Evolutionary conservation across 768 basidiomycete species (phyloP).

Genomic region (Amanita brunnescens): DNA sequence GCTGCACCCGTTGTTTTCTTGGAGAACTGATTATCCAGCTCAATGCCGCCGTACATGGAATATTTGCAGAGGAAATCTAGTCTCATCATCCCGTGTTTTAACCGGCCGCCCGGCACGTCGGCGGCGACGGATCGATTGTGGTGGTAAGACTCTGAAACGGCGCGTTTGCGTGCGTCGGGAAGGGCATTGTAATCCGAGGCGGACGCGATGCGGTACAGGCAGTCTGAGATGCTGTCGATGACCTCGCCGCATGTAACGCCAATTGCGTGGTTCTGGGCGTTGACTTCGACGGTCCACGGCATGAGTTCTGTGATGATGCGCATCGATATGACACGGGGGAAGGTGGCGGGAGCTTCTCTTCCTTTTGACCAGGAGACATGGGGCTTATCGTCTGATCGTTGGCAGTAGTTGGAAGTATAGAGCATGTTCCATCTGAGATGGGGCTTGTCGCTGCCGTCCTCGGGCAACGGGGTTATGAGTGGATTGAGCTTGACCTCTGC

Average conservation of each 20-base stretch:
- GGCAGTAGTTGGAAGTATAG: slow-evolving; percentile 49
- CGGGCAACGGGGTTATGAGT: slow-evolving; percentile 38
- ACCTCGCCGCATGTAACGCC: slow-evolving; percentile 67
- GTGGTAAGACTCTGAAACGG: slow-evolving; percentile 45
- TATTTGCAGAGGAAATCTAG: slow-evolving; percentile 57
- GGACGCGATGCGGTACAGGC: slow-evolving; percentile 41
- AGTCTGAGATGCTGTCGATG: slow-evolving; percentile 42
- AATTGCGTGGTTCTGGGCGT: slow-evolving; percentile 31
- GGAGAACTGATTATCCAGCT: slow-evolving; percentile 33
- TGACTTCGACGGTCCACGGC: slow-evolving; percentile 47
- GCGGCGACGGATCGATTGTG: slow-evolving; percentile 56
- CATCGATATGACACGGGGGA: slow-evolving; percentile 47
- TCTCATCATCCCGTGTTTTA: slow-evolving; percentile 54
- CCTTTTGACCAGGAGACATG: slow-evolving; percentile 61
- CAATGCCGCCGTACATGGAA: slow-evolving; percentile 59
- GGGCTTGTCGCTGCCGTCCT: slow-evolving; percentile 31
- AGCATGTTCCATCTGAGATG: slow-evolving; percentile 73
- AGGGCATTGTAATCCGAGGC: slow-evolving; percentile 45
- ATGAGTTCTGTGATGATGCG: slow-evolving; percentile 43
- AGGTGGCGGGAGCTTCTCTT: slow-evolving; percentile 55
- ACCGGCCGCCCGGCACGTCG: slow-evolving; percentile 61
- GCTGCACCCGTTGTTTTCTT: slow-evolving; percentile 35
- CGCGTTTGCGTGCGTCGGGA: slow-evolving; percentile 24
- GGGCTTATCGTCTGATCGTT: slow-evolving; percentile 50
- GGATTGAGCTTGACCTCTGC: slow-evolving; percentile 51